Evolutionary conservation across 1,139 yeast species (phyloP).

Genomic region (Protomyces lactucae-debilis): DNA sequence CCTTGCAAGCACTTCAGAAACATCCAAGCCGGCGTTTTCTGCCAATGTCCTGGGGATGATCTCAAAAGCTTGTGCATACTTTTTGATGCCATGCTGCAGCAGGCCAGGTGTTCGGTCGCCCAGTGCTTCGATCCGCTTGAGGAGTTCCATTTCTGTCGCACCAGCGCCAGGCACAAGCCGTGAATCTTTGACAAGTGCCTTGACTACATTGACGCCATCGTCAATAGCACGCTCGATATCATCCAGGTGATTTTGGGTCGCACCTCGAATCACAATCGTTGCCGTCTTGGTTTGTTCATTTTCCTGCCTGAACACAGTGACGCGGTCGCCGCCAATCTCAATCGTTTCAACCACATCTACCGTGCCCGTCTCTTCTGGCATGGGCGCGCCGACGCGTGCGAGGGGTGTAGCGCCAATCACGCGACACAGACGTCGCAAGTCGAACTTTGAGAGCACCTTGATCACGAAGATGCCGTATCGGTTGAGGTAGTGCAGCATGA

Average conservation of each 20-base stretch:
- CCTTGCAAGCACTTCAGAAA: slow-evolving; percentile 79
- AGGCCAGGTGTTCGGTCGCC: slow-evolving; percentile 95
- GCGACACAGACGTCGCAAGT: slow-evolving; percentile 84
- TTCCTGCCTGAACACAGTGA: slow-evolving; percentile 79
- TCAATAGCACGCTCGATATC: slow-evolving; percentile 96
- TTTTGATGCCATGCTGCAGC: slow-evolving; percentile 86
- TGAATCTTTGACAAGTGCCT: slow-evolving; percentile 75
- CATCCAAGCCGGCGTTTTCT: slow-evolving; percentile 89
- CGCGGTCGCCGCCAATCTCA: slow-evolving; percentile 97
- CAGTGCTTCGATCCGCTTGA: slow-evolving; percentile 67
- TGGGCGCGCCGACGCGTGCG: slow-evolving; percentile 92
- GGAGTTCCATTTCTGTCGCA: slow-evolving; percentile 87
- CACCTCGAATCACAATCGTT: slow-evolving; percentile 90
- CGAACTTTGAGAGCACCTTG: slow-evolving; percentile 90
- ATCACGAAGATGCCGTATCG: slow-evolving; percentile 78
- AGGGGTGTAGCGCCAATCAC: slow-evolving; percentile 97
- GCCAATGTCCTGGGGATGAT: slow-evolving; percentile 88
- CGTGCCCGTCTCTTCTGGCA: slow-evolving; percentile 87
- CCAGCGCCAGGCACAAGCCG: slow-evolving; percentile 95
- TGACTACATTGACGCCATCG: slow-evolving; percentile 90
- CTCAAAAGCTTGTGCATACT: slow-evolving; percentile 91
- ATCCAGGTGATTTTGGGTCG: slow-evolving; percentile 90
- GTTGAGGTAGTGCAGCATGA: slow-evolving; percentile 88
- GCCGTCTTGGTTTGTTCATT: slow-evolving; percentile 65
- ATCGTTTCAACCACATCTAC: slow-evolving; percentile 83